These are phyloP conservation scores for Didymella glomerata DNA, from an alignment of 2,329 filamentous ascomycete species.

Conservation along the genomic window DNA sequence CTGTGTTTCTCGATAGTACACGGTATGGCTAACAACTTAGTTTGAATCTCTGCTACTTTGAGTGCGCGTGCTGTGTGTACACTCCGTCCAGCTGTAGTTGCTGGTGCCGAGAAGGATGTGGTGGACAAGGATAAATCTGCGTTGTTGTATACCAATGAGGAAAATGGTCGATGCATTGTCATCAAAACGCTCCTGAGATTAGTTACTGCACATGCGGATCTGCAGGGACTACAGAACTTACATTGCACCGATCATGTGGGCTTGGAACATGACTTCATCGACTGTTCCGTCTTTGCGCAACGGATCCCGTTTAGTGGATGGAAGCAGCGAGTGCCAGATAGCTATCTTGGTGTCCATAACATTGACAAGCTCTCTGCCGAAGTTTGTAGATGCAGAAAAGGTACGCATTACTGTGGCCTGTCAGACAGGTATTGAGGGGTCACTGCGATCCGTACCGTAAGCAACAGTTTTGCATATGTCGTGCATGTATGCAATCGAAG, in stretches of 20 bases:
- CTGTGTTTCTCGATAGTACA: conserved; percentile 75
- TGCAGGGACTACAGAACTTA: conserved; percentile 25
- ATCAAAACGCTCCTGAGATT: conserved; percentile 34
- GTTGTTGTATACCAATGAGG: conserved; percentile 44
- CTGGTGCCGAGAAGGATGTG: conserved; percentile 68
- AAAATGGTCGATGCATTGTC: conserved; percentile 53
- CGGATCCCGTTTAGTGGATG: conserved; percentile 73
- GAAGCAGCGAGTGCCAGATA: conserved; percentile 82
- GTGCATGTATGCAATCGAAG: conserved; percentile 83
- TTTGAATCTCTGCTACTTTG: conserved; percentile 78
- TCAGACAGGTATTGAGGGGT: conserved; percentile 1
- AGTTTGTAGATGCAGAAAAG: conserved; percentile 30
- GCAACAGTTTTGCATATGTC: conserved; percentile 74
- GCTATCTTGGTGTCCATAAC: conserved; percentile 69
- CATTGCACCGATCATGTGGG: conserved; percentile 74
- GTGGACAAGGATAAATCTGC: conserved; percentile 38
- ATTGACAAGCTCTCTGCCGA: conserved; percentile 66
- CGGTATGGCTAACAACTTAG: conserved; percentile 76
- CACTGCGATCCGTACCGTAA: conserved; percentile 59
- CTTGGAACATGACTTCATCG: conserved; percentile 92
- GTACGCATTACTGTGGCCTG: conserved; percentile 58
- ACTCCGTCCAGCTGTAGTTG: conserved; percentile 50
- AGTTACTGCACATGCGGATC: conserved; percentile 9
- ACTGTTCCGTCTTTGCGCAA: conserved; percentile 72
- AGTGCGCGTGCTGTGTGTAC: conserved; percentile 81